phyloP scores from a whole-genome alignment of 345 rosid genomes.

The Melaleuca alternifolia region DNA sequence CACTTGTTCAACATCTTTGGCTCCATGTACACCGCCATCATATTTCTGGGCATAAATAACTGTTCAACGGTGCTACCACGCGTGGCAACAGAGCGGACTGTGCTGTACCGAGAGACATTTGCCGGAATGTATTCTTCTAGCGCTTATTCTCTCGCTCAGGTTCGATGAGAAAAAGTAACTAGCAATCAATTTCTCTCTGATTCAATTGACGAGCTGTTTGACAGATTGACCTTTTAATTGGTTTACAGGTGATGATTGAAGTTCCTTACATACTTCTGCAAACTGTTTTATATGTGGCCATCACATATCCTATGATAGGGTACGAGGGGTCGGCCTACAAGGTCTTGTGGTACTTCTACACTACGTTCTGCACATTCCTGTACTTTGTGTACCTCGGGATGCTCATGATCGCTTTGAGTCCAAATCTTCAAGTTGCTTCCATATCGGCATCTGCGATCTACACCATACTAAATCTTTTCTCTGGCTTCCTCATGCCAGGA shows the following conservation, averaged over 20 bases:
- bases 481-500: slow-evolving; percentile 59
- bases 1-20: slow-evolving; percentile 52
- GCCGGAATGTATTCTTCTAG: slow-evolving; percentile 80
- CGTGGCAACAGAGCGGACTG: slow-evolving; percentile 49
- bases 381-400: slow-evolving; percentile 56
- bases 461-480: slow-evolving; percentile 37
- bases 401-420: slow-evolving; percentile 56
- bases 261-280: slow-evolving; percentile 17
- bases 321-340: slow-evolving; percentile 37
- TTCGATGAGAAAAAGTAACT: neutral
- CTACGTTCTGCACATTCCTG: slow-evolving; percentile 41
- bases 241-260: neutral
- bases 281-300: slow-evolving; percentile 21
- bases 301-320: slow-evolving; percentile 70
- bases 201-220: neutral
- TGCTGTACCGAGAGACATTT: slow-evolving; percentile 67
- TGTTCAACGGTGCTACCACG: slow-evolving; percentile 49
- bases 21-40: slow-evolving; percentile 25
- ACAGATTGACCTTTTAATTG: neutral
- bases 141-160: slow-evolving; percentile 69
- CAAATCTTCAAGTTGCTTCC: slow-evolving; percentile 48
- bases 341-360: slow-evolving; percentile 55
- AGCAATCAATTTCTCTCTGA: neutral
- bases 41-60: slow-evolving; percentile 59
- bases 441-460: slow-evolving; percentile 31